Percentiles rank a stretch among this genome's conserved stretches.
Evolutionary conservation across 306 rosid genomes (phyloP).

Genomic region (Castanopsis chinensis): DNA sequence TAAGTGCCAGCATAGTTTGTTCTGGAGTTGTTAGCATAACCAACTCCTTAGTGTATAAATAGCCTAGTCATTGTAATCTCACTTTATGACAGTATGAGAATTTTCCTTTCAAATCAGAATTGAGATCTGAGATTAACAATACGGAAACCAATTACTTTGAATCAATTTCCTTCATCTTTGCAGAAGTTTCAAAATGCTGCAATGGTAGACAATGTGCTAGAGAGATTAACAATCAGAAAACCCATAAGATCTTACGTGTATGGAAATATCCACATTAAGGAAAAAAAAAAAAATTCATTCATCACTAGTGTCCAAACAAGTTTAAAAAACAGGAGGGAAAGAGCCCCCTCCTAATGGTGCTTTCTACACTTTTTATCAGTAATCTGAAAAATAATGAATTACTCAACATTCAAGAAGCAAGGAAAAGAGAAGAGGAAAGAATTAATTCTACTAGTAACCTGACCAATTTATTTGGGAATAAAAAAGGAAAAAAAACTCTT

Average conservation of each 20-base stretch:
- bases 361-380: background rate
- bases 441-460: background rate
- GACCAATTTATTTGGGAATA: background rate
- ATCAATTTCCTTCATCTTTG: background rate
- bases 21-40: too few relatives aligned
- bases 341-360: background rate
- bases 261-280: too few relatives aligned
- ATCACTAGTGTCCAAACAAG: background rate
- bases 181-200: background rate
- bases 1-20: too few relatives aligned
- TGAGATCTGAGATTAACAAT: too few relatives aligned
- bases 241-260: background rate
- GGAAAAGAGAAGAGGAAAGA: background rate
- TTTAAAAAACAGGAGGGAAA: background rate
- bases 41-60: too few relatives aligned
- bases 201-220: background rate
- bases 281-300: too few relatives aligned
- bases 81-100: too few relatives aligned
- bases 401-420: background rate
- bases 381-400: background rate
- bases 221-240: background rate
- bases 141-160: too few relatives aligned
- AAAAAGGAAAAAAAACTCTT: background rate
- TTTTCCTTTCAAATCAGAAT: too few relatives aligned
- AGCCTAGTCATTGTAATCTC: too few relatives aligned